Conservation (phyloP, 768 basidiomycete genomes). For the Dacryopinax primogenitus region DNA sequence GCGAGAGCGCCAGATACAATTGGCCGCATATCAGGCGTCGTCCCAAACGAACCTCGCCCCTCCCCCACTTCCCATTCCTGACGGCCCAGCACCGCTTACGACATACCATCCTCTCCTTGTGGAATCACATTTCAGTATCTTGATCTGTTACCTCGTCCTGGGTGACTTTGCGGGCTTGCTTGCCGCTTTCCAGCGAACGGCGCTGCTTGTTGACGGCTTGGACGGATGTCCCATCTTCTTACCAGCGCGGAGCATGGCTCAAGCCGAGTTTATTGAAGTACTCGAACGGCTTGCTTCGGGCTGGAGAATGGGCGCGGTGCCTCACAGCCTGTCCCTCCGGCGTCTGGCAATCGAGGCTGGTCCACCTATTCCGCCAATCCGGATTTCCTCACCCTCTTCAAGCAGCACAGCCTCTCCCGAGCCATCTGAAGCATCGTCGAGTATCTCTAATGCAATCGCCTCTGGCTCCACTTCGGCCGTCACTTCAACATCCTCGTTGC, state of each 20-base stretch:
- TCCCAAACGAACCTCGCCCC: slow-evolving; percentile 11
- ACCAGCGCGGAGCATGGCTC: slow-evolving; percentile 76
- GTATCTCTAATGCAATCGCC: not conserved
- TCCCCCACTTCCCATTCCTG: slow-evolving; percentile 28
- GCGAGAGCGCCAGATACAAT: slow-evolving; percentile 26
- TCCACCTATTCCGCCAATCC: not conserved
- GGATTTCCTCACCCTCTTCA: not conserved
- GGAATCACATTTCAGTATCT: slow-evolving; percentile 70
- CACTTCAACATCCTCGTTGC: not conserved
- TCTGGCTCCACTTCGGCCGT: not conserved
- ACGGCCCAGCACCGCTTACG: slow-evolving; percentile 55
- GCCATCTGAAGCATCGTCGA: not conserved
- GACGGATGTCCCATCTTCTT: slow-evolving; percentile 84
- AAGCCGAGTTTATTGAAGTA: slow-evolving; percentile 78
- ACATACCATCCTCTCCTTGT: slow-evolving; percentile 85
- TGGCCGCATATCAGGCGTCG: slow-evolving; percentile 18
- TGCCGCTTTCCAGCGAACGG: slow-evolving; percentile 51
- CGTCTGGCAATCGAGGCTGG: slow-evolving; percentile 10
- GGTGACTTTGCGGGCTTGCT: slow-evolving; percentile 56
- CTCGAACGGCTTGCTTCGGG: slow-evolving; percentile 66
- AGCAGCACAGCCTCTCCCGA: not conserved
- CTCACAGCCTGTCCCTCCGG: slow-evolving; percentile 12
- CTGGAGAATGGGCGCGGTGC: slow-evolving; percentile 48
- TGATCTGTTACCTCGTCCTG: slow-evolving; percentile 63
- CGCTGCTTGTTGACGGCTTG: slow-evolving; percentile 60